Percentiles rank a stretch among this genome's conserved stretches.
Conservation (phyloP, 129 eudicot species). For the Centrapalus pauciflorus region DNA sequence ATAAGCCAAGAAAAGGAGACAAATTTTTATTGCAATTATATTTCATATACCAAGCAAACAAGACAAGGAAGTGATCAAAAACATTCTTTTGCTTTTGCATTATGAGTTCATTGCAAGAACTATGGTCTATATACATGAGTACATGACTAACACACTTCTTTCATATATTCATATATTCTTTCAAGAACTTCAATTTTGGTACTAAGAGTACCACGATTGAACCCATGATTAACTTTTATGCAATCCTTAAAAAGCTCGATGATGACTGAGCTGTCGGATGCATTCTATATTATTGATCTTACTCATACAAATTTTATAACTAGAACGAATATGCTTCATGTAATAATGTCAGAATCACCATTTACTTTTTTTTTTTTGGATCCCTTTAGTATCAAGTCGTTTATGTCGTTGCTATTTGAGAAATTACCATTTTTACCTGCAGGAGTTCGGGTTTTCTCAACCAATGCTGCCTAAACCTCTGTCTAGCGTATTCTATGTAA, state of each 20-base stretch:
- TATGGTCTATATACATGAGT: no score
- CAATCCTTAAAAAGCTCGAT: not conserved
- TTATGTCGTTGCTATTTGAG: not conserved
- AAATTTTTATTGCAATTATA: not conserved
- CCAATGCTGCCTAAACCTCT: conserved; percentile 36
- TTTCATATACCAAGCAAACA: conserved; percentile 1
- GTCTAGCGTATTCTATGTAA: conserved; percentile 66
- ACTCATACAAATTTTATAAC: conserved; percentile 17
- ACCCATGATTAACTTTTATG: not conserved
- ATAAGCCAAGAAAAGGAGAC: not conserved
- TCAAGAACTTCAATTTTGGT: not conserved
- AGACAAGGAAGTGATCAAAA: conserved; percentile 16
- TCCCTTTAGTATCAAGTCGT: not conserved
- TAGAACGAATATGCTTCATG: conserved; percentile 9
- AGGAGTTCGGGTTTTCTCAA: conserved; percentile 27
- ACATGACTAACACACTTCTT: conserved; percentile 15
- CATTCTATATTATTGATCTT: conserved; percentile 23
- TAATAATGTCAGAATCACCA: not conserved
- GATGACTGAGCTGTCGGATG: not conserved
- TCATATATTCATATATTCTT: conserved; percentile 17
- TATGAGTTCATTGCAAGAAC: conserved; percentile 10
- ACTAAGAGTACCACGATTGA: not conserved
- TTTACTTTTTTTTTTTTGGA: not conserved
- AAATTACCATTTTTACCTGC: not conserved
- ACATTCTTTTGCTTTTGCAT: conserved; percentile 9